Evolutionary conservation across 176 grass and related monocot species (phyloP), one percentile per base, ranked within the genome.

Genomic region (Olyra latifolia): DNA sequence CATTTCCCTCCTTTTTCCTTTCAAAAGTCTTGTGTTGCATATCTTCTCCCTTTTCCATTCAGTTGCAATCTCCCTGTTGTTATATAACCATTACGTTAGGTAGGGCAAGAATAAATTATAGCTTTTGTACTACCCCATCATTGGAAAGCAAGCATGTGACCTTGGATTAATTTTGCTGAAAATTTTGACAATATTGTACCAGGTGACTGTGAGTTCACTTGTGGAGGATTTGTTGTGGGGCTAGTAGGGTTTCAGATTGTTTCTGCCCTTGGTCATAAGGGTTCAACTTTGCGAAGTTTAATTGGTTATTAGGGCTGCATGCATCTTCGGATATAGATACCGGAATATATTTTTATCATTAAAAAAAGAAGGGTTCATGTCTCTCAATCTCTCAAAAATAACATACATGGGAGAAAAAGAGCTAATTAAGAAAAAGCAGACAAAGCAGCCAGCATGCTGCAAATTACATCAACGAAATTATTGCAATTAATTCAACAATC

Each of bases 141-240:
- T 83, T 12, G 8, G 11, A 29, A 52, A 2, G 19, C 7, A 2
- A 10, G 8, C 20, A 22, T 2, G n/a, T 23, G 8, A 56, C 23
- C 53, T 23, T 17, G 25, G 63, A 6, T n/a, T n/a, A n/a, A n/a
- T 35, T 35, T 35, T 42, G 49, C 20, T 66, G 32, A 58, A 78
- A 20, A 1, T 75, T 7, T 62, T 52, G 16, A 10, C 4, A 38
- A 2, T 72, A 35, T 35, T 35, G 46, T 47, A 73, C 42, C 58
- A 94, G 85, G 91, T 94, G 77, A 94, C 91, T n/a, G n/a, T 0
- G 88, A 91, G 43, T 91, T 94, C 52, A 29, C 40, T 5, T 91
- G 91, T 20, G 85, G 78, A 44, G 88, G 88, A 79, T 93, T 93
- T 19, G 85, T 93, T 6, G 76, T 93, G 15, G 88, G 91, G 23